Base-by-base conservation (phyloP, 2,329 filamentous ascomycete species). In the Beauveria sp. region DNA sequence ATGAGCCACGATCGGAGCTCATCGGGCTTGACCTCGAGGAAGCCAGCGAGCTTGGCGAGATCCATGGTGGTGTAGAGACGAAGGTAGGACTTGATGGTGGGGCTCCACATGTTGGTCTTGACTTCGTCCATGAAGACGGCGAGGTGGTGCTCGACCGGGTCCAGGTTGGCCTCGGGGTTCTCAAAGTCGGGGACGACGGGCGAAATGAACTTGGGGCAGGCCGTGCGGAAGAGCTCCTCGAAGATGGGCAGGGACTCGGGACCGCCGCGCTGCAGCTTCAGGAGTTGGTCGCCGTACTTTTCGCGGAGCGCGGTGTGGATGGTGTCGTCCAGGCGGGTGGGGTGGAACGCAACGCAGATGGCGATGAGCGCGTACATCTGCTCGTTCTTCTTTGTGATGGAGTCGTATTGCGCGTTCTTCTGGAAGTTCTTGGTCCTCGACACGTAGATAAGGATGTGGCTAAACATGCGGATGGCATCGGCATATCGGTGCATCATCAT, bases 401-500 rank as follows among this genome's bases (percentile, higher is more conserved):
- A 96, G 77, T 99, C 95, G 81, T 96, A 98, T 80, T 96, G 90
- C 30, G 90, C 89, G 76, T 93, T 96, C 87, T 98, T 99, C 80
- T 99, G 95, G 87, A 98, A 98, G 84, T 98, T 98, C 90, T 99
- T 99, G 73, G 95, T 99, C 71, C 95, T 85, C 69, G 92, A 96
- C 68, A 99, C 93, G 79, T 98, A 99, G 79, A 99, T 89, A 70
- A 99, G 87, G 77, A 99, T 99, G 85, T 99, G 95, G 83, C 91
- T 96, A 87, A 99, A 99, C 89, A 97, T 96, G 84, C 93, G 92
- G 80, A 99, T 97, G 76, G 95, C 95, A 78, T 99, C 95, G 78
- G 92, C 91, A 76, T 99, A 99, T 74, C 95, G 91, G 80, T 95
- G 92, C 91, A 98, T 96, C 95, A 99, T 99, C 93, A 99, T 98